Evolutionary conservation across 345 rosid species (phyloP).

Genomic region (Pugionium dolabratum): DNA sequence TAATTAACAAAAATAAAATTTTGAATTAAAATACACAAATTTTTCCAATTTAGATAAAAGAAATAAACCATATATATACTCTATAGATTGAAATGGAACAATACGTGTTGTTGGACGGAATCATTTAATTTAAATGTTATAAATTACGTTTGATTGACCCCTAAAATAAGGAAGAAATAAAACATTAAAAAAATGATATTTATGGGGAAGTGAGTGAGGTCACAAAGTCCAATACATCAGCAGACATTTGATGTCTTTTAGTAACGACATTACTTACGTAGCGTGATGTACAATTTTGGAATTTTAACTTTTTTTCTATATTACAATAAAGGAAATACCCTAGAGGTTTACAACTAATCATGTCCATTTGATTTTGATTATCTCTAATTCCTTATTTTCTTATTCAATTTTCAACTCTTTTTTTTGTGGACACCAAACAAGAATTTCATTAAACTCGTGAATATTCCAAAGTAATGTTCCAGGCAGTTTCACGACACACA

Average conservation of each 20-base stretch:
- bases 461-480: conserved; percentile 40
- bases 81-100: too few relatives aligned
- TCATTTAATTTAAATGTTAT: conserved; percentile 10
- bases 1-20: too few relatives aligned
- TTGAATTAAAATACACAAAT: too few relatives aligned
- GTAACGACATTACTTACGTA: conserved; percentile 33
- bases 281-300: conserved; percentile 44
- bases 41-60: not conserved
- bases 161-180: conserved; percentile 31
- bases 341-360: conserved; percentile 38
- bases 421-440: conserved; percentile 31
- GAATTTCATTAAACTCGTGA: conserved; percentile 32
- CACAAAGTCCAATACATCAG: conserved; percentile 40
- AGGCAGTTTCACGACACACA: conserved; percentile 25
- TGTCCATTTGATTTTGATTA: conserved; percentile 27
- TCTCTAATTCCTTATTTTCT: conserved; percentile 17
- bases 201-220: conserved; percentile 35
- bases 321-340: conserved; percentile 18
- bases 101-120: conserved; percentile 28
- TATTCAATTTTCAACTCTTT: conserved; percentile 28
- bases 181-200: not conserved
- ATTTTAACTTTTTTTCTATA: conserved; percentile 28
- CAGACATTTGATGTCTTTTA: conserved; percentile 44
- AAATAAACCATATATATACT: not conserved
- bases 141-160: conserved; percentile 35